Percentiles rank a stretch among this genome's conserved stretches.
These are phyloP conservation scores for Geotrichum carabidarum DNA, from an alignment of 1,139 yeast species.

Conservation along the genomic window DNA sequence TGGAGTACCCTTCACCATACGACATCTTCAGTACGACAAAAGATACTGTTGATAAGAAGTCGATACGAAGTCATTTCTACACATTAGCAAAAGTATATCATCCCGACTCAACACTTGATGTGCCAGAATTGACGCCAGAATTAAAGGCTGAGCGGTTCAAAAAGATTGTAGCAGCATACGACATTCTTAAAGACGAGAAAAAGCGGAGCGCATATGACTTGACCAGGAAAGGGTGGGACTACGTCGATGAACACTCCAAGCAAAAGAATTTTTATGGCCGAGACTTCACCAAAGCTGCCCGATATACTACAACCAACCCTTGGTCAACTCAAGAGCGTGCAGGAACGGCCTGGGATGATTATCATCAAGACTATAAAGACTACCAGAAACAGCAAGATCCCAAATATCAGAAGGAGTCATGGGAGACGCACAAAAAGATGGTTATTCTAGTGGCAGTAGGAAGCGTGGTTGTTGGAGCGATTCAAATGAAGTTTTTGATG, in stretches of 20 bases:
- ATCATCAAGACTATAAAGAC: constrained; percentile 18
- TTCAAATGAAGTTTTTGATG: constrained; percentile 27
- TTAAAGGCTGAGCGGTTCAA: constrained; percentile 53
- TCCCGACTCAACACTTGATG: constrained; percentile 55
- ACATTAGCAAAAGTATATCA: constrained; percentile 75
- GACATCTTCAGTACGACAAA: constrained; percentile 55
- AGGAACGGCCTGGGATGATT: constrained; percentile 28
- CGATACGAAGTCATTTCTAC: constrained; percentile 53
- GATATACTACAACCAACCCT: constrained; percentile 2
- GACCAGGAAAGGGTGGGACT: constrained; percentile 19
- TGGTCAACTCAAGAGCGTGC: constrained; percentile 19
- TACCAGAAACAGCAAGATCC: constrained; percentile 24
- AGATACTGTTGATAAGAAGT: constrained; percentile 39
- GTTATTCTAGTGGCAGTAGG: constrained; percentile 27
- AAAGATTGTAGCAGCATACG: constrained; percentile 67
- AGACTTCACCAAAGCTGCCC: constrained; percentile 17
- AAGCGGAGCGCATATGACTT: constrained; percentile 44
- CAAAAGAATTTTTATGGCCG: constrained; percentile 32
- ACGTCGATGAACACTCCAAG: constrained; percentile 30
- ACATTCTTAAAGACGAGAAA: constrained; percentile 56
- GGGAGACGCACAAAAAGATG: constrained; percentile 31
- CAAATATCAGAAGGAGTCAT: constrained; percentile 31
- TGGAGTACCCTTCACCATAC: constrained; percentile 63
- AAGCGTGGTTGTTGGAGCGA: constrained; percentile 26
- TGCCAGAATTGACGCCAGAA: constrained; percentile 19